Evolutionary conservation across 2,329 filamentous ascomycete species (phyloP), one percentile per base, ranked within the genome.

Genomic region (Penicillium sp.): DNA sequence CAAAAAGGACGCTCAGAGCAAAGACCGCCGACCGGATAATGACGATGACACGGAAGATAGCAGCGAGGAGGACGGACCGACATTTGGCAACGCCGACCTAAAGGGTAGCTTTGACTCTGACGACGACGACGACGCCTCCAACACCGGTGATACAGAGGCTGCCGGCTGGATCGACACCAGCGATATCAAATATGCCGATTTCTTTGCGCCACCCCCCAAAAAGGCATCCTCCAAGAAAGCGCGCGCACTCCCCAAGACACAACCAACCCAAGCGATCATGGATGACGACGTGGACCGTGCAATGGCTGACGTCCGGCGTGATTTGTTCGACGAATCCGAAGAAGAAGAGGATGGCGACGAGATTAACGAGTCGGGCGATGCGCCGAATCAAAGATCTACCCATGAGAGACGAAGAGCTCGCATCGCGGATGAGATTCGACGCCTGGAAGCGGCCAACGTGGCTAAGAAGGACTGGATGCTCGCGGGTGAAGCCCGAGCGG

Each of bases 391-490:
- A 40, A 62, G 64, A 39, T 96, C 92, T 12, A 83, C 87, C 4
- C 89, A 97, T 69, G 89, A 97, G 73, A 84, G 89, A 46, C 81
- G 87, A 52, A 89, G 92, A 69, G 89, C 89, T 46, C 90, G 89
- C 61, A 79, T 97, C 40, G 83, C 84, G 5, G 87, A 95, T 64
- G 89, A 97, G 68, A 98, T 98, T 58, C 88, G 91, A 55, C 85
- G 87, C 52, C 82, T 98, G 15, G 93, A 98, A 76, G 84, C 88
- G 3, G 89, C 86, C 25, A 92, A 91, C 47, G 86, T 97, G 0
- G 87, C 88, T 27, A 95, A 95, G 72, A 86, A 90, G 50, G 83
- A 92, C 63, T 98, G 93, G 93, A 87, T 88, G 15, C 75, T 97
- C 45, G 81, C 87, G 8, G 93, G 93, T 64, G 93, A 98, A 77